Percentiles rank a stretch among this genome's conserved stretches.
phyloP scores from a whole-genome alignment of 768 basidiomycete species.

The Suillus lakei region DNA sequence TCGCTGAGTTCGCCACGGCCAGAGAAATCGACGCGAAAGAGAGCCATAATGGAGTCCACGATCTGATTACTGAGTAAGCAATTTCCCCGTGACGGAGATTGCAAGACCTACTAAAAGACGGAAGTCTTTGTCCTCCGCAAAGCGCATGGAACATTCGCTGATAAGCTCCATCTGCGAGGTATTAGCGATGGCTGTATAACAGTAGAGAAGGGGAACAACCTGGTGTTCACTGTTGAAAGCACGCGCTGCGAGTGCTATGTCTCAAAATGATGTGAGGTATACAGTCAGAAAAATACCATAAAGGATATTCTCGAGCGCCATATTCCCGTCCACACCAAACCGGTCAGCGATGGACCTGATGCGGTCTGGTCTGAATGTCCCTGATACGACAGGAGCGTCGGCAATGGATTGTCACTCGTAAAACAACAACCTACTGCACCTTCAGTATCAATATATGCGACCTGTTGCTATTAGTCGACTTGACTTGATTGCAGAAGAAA shows the following conservation, averaged over 20 bases:
- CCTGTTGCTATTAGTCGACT: conserved; percentile 43
- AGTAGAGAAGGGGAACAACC: conserved; percentile 42
- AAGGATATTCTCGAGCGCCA: conserved; percentile 90
- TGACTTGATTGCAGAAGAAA: not conserved
- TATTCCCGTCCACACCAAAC: conserved; percentile 89
- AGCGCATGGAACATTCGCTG: conserved; percentile 85
- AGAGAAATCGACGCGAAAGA: conserved; percentile 92
- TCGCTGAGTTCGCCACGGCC: conserved; percentile 94
- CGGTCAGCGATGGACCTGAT: conserved; percentile 90
- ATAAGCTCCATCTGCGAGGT: conserved; percentile 81
- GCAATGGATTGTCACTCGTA: conserved; percentile 13
- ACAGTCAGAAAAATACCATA: conserved; percentile 58
- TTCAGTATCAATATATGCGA: conserved; percentile 93
- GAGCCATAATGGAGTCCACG: conserved; percentile 96
- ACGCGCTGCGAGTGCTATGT: conserved; percentile 56
- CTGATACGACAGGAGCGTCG: conserved; percentile 42
- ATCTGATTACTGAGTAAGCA: conserved; percentile 56
- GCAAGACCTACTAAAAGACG: conserved; percentile 59
- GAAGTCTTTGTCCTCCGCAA: conserved; percentile 89
- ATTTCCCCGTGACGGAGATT: not conserved
- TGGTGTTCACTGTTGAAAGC: conserved; percentile 95
- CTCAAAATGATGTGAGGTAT: not conserved
- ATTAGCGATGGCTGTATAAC: conserved; percentile 12
- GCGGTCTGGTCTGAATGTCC: conserved; percentile 95
- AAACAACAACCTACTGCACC: conserved; percentile 40